These are phyloP conservation scores for Ophiostoma fasciatum DNA, from an alignment of 2,329 filamentous ascomycete genomes.

Conservation along the genomic window DNA sequence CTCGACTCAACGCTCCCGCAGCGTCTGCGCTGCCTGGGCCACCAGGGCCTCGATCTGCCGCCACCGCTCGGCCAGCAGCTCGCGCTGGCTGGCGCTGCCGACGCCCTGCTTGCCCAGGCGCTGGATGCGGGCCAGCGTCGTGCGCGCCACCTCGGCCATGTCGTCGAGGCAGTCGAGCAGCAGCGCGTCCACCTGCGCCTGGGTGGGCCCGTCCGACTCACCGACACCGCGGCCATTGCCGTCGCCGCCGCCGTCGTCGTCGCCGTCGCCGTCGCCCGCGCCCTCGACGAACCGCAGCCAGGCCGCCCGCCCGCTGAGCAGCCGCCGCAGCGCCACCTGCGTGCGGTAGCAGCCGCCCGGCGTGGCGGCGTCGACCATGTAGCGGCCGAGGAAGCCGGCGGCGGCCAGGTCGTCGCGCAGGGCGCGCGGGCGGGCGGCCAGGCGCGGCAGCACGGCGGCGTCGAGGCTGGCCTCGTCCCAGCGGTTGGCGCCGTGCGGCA, in stretches of 20 bases:
- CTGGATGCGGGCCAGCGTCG: conserved; percentile 3
- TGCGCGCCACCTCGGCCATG: conserved; percentile 7
- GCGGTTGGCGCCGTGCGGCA: conserved; percentile 23
- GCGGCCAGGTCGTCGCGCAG: conserved; percentile 9
- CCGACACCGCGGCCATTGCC: neutral
- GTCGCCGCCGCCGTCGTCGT: conserved; percentile 1
- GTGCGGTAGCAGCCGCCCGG: conserved; percentile 14
- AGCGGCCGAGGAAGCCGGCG: conserved; percentile 12
- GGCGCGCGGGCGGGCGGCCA: conserved; percentile 2
- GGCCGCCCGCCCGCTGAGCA: conserved; percentile 7
- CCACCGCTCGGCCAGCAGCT: conserved; percentile 10
- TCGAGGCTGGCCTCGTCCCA: conserved; percentile 36
- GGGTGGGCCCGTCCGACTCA: neutral
- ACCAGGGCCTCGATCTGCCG: conserved; percentile 12
- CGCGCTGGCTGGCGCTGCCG: conserved; percentile 7
- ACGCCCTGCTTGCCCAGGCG: conserved; percentile 1
- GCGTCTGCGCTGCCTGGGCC: conserved; percentile 2
- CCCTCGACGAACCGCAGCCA: conserved; percentile 10
- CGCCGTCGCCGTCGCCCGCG: conserved; percentile 4
- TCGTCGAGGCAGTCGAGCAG: conserved; percentile 7
- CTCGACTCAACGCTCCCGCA: no score
- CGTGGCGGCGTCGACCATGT: conserved; percentile 14
- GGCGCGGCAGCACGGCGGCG: conserved; percentile 24
- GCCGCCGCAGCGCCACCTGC: conserved; percentile 12
- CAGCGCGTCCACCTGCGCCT: conserved; percentile 4